These are phyloP conservation scores for Candida piceae DNA, from an alignment of 805 yeast genomes.

Conservation along the genomic window DNA sequence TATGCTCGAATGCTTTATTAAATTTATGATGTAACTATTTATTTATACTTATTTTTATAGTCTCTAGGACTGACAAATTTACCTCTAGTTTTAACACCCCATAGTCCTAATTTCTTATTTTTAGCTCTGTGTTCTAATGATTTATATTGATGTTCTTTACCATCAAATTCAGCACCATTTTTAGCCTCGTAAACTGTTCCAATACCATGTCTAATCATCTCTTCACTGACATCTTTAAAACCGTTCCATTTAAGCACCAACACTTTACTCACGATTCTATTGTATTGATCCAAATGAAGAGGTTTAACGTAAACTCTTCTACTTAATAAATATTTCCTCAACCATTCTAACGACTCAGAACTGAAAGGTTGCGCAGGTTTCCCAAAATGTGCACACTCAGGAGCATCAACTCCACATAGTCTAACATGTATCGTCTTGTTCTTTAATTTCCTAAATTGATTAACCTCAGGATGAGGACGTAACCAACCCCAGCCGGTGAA, in stretches of 20 bases:
- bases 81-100: constrained; percentile 44
- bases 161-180: constrained; percentile 80
- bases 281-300: constrained; percentile 79
- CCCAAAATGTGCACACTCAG: constrained; percentile 93
- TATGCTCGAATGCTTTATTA: too few species aligned
- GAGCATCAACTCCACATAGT: constrained; percentile 93
- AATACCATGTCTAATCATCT: constrained; percentile 79
- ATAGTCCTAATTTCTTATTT: constrained; percentile 55
- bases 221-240: constrained; percentile 73
- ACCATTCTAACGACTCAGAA: constrained; percentile 80
- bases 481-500: constrained; percentile 94
- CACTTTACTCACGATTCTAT: constrained; percentile 79
- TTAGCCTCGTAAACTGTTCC: constrained; percentile 87
- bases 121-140: constrained; percentile 59
- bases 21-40: too few species aligned
- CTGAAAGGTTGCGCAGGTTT: constrained; percentile 85
- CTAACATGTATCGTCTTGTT: constrained; percentile 75
- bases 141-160: constrained; percentile 56
- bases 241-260: constrained; percentile 59
- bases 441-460: constrained; percentile 40
- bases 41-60: constrained; percentile 49
- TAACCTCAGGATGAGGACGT: constrained; percentile 55
- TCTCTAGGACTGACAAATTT: constrained; percentile 69
- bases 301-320: constrained; percentile 72
- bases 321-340: constrained; percentile 60